Evolutionary conservation across 2,329 filamentous ascomycete genomes (phyloP), one percentile per base, ranked within the genome.

Genomic region (Fusarium anthophilum): DNA sequence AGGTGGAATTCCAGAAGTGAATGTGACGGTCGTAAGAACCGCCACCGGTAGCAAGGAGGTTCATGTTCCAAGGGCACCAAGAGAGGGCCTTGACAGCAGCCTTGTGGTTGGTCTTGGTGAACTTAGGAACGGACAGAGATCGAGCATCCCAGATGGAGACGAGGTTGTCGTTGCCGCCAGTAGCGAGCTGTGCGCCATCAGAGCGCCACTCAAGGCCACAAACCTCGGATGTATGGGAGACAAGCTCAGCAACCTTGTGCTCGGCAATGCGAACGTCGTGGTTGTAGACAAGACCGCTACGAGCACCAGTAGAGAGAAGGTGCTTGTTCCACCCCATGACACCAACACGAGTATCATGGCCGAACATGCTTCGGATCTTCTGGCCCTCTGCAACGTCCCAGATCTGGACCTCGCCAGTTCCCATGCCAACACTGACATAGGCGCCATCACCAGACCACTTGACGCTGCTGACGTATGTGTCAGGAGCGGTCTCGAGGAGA

Each of bases 321-420:
- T 98, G 96, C 90, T 98, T 98, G 89, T 94, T 98, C 96, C 96
- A 99, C 80, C 95, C 94, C 95, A 98, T 98, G 75, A 98, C 96
- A 81, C 95, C 94, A 73, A 99, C 96, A 63, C 96, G 95, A 44
- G 94, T 96, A 80, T 98, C 96, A 81, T 99, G 96, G 69, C 96
- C 96, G 82, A 95, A 93, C 96, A 99, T 99, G 88, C 95, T 98
- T 83, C 96, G 95, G 68, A 99, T 92, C 89, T 98, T 98, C 80
- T 91, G 92, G 71, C 93, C 91, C 83, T 99, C 96, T 79, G 97
- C 93, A 35, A 98, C 96, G 79, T 98, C 96, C 96, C 96, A 99
- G 85, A 99, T 99, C 86, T 99, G 96, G 43, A 99, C 94, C 83
- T 99, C 96, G 69, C 96, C 96, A 43, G 94, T 94, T 70, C 95